phyloP scores from a whole-genome alignment of 345 rosid species.

The Eucalyptus erythrocorys region DNA sequence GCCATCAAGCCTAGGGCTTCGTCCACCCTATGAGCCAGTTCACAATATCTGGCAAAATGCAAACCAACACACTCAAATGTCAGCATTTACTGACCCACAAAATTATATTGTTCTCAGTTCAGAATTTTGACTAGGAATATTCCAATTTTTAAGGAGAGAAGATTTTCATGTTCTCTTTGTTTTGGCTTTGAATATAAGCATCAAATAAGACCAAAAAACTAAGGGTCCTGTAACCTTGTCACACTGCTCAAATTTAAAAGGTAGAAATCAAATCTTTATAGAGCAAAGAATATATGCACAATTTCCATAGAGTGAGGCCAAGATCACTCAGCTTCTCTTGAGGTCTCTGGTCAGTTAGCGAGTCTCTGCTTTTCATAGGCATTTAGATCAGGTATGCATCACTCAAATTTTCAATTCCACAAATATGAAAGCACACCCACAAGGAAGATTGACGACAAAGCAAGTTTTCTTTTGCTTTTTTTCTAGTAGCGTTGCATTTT shows the following conservation, averaged over 20 bases:
- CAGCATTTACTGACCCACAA: neutral
- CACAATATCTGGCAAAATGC: conserved; percentile 5
- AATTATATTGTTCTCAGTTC: neutral
- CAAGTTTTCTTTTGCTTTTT: neutral
- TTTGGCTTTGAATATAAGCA: neutral
- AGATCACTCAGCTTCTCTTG: neutral
- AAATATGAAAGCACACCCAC: neutral
- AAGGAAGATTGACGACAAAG: neutral
- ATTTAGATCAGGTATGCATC: neutral
- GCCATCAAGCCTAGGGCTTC: conserved; percentile 27
- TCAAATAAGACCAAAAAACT: neutral
- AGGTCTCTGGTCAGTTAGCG: neutral
- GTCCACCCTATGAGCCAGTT: conserved; percentile 26
- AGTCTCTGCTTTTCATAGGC: neutral
- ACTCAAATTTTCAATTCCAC: neutral
- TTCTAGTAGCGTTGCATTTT: neutral
- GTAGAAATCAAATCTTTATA: neutral
- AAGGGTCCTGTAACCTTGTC: no score
- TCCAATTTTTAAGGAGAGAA: neutral
- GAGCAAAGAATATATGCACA: neutral
- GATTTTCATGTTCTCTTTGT: neutral
- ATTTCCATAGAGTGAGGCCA: neutral
- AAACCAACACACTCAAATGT: neutral
- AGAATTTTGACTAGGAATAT: neutral
- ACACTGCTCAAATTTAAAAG: neutral